A percentile compares a stretch with the other conserved stretches of the same genome.
Conservation (phyloP, 768 basidiomycete genomes). For the Lentinula aciculospora region DNA sequence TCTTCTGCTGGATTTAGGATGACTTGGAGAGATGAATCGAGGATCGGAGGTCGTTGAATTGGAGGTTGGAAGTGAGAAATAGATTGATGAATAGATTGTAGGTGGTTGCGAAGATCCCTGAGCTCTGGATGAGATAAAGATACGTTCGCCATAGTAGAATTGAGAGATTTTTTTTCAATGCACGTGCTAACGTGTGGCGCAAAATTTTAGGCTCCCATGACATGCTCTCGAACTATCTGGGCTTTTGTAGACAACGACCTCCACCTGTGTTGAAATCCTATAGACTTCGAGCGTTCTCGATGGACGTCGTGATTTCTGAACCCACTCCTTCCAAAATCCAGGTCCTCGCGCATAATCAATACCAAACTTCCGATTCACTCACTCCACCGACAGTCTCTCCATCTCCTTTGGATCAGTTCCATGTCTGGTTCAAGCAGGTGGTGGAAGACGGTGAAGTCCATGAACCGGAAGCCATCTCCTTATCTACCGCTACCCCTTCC, state of each 20-base stretch:
- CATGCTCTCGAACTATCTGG: background rate
- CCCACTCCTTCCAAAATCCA: conserved; percentile 48
- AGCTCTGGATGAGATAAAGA: background rate
- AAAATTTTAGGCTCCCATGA: background rate
- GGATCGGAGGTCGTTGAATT: conserved; percentile 25
- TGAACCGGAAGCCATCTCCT: conserved; percentile 89
- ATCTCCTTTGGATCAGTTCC: conserved; percentile 82
- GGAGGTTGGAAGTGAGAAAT: conserved; percentile 9
- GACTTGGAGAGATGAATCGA: conserved; percentile 36
- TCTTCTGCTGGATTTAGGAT: conserved; percentile 28
- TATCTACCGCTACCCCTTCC: conserved; percentile 63
- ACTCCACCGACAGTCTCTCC: conserved; percentile 55
- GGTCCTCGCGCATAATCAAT: conserved; percentile 74
- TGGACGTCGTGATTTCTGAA: conserved; percentile 41
- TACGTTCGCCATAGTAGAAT: background rate
- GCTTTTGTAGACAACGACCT: background rate
- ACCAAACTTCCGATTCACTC: conserved; percentile 57
- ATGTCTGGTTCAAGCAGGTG: conserved; percentile 75
- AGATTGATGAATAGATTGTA: conserved; percentile 7
- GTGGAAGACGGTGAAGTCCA: conserved; percentile 45
- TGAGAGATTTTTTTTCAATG: conserved; percentile 1
- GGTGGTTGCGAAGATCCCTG: background rate
- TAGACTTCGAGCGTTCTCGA: conserved; percentile 6
- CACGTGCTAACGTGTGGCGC: background rate
- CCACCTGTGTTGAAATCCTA: background rate